Conservation (phyloP, 2,329 filamentous ascomycete genomes). For the Xylariaceae sp. region DNA sequence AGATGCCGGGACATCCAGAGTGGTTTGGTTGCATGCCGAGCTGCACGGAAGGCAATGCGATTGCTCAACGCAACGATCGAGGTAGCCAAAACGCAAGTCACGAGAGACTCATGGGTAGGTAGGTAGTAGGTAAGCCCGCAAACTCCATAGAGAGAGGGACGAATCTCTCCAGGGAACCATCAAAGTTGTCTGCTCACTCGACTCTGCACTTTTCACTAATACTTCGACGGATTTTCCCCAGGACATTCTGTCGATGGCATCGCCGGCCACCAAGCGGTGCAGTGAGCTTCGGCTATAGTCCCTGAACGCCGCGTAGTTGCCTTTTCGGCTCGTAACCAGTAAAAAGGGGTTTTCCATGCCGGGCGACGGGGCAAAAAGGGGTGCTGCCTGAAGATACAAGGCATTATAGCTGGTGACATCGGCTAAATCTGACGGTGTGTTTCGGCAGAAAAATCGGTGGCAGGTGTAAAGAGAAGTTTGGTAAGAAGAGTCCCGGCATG, state of each 20-base stretch:
- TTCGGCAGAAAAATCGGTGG: neutral
- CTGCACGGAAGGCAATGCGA: conserved; percentile 18
- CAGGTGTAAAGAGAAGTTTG: neutral
- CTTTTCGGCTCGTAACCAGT: conserved; percentile 19
- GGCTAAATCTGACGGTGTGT: conserved; percentile 10
- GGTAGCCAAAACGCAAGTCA: conserved; percentile 19
- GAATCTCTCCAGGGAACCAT: conserved; percentile 16
- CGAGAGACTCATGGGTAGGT: conserved; percentile 20
- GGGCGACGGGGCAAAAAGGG: conserved; percentile 10
- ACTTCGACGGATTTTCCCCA: conserved; percentile 19
- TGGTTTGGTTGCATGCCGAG: conserved; percentile 16
- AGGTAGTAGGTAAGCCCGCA: conserved; percentile 17
- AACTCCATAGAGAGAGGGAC: conserved; percentile 15
- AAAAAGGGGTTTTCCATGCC: conserved; percentile 15
- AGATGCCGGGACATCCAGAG: conserved; percentile 19
- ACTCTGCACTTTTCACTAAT: conserved; percentile 20
- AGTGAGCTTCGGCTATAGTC: conserved; percentile 19
- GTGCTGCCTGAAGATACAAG: conserved; percentile 24
- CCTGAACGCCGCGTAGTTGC: conserved; percentile 21
- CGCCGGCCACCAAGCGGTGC: conserved; percentile 20
- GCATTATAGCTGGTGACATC: conserved; percentile 12
- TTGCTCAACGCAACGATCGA: conserved; percentile 19
- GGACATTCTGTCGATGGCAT: conserved; percentile 20
- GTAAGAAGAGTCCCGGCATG: neutral
- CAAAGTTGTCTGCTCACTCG: conserved; percentile 20